phyloP scores from a whole-genome alignment of 106 monocot genomes.

The Acorus calamus region DNA sequence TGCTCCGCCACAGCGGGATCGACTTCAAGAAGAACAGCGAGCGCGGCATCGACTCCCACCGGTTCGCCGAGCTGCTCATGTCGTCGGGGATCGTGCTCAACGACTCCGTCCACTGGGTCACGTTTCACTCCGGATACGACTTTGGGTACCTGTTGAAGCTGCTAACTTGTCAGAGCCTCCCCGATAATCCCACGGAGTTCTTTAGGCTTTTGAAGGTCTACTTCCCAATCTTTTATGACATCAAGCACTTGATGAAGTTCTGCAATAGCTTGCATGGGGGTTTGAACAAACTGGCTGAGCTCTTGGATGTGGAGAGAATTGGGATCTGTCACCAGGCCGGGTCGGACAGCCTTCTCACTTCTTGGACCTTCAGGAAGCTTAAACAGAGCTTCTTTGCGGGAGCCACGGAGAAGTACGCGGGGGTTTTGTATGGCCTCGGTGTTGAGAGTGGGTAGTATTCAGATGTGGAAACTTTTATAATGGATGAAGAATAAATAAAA shows the following conservation, averaged over 20 bases:
- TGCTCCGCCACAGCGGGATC: too few species aligned
- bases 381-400: constrained; percentile 34
- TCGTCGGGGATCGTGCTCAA: background rate
- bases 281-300: constrained; percentile 28
- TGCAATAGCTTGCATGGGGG: constrained; percentile 41
- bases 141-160: too few species aligned
- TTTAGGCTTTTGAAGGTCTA: constrained; percentile 21
- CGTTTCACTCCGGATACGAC: background rate
- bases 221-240: constrained; percentile 31
- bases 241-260: constrained; percentile 48
- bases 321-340: constrained; percentile 33
- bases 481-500: too few species aligned
- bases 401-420: constrained; percentile 32
- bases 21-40: too few species aligned
- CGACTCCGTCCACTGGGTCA: background rate
- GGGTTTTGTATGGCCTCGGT: constrained; percentile 35
- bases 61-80: background rate
- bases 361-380: constrained; percentile 28
- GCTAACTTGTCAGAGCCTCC: too few species aligned
- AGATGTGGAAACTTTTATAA: too few species aligned
- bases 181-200: too few species aligned
- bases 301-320: constrained; percentile 26
- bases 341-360: constrained; percentile 26
- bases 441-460: constrained; percentile 22
- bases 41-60: background rate